A percentile compares a stretch with the other conserved stretches of the same genome.
Conservation (phyloP, 208 protist species). For the Blastocrithidia nonstop region DNA sequence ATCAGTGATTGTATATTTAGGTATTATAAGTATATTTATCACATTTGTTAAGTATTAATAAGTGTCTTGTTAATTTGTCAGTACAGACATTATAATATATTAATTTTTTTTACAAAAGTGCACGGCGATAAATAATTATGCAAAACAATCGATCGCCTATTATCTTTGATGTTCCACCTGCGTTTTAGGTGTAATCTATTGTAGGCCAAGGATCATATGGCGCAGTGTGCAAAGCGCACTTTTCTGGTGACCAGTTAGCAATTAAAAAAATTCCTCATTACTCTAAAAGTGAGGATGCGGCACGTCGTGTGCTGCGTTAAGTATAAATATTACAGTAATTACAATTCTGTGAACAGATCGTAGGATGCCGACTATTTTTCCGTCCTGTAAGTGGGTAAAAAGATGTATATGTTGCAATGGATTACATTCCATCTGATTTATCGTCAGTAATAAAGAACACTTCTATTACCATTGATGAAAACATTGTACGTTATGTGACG, state of each 20-base stretch:
- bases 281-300: conserved; percentile 60
- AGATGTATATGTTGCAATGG: conserved; percentile 87
- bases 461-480: conserved; percentile 56
- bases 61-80: too few relatives aligned
- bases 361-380: conserved; percentile 76
- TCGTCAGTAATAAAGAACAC: conserved; percentile 71
- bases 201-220: conserved; percentile 88
- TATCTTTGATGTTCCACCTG: conserved; percentile 77
- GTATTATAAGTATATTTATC: too few relatives aligned
- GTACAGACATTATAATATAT: too few relatives aligned
- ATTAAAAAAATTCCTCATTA: conserved; percentile 87
- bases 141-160: conserved; percentile 26
- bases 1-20: too few relatives aligned
- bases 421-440: conserved; percentile 75
- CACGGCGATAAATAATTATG: conserved; percentile 6
- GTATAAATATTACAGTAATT: conserved; percentile 75
- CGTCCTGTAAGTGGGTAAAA: conserved; percentile 80
- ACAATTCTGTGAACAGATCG: conserved; percentile 80
- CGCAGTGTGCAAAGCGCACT: conserved; percentile 83
- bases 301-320: conserved; percentile 74
- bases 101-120: too few relatives aligned
- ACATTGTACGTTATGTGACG: conserved; percentile 70
- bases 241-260: conserved; percentile 55
- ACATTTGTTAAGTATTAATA: too few relatives aligned
- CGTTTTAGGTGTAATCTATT: conserved; percentile 80